Conservation (phyloP, 441 rosid species). For the Croton laevigatus region DNA sequence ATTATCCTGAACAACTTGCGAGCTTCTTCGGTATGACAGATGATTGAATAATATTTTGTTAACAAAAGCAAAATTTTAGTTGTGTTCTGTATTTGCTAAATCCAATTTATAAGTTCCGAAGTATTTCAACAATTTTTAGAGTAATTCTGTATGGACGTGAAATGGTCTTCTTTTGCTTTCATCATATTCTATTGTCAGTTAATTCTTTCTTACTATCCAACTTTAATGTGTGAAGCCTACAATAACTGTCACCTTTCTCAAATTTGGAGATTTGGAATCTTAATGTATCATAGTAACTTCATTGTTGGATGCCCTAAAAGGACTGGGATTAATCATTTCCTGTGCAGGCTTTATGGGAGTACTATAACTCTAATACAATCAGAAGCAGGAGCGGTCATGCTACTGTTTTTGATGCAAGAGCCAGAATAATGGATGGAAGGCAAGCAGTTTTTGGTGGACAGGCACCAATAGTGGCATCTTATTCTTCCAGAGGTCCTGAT, state of each 20-base stretch:
- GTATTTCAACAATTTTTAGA: neutral
- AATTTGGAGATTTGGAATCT: neutral
- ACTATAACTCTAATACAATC: slow-evolving; percentile 42
- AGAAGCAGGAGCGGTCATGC: slow-evolving; percentile 43
- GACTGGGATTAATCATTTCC: neutral
- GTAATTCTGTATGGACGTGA: neutral
- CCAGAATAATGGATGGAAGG: slow-evolving; percentile 77
- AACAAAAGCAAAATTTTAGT: neutral
- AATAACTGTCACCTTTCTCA: neutral
- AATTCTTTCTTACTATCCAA: neutral
- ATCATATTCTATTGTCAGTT: neutral
- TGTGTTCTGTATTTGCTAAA: neutral
- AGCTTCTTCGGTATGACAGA: slow-evolving; percentile 37
- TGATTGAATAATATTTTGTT: neutral
- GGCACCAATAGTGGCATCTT: slow-evolving; percentile 81
- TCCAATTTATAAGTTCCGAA: neutral
- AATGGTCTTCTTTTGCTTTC: neutral
- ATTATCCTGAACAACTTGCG: slow-evolving; percentile 43
- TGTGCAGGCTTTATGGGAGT: slow-evolving; percentile 50
- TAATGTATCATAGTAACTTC: neutral
- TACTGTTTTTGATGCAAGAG: slow-evolving; percentile 54
- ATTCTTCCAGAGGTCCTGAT: slow-evolving; percentile 95
- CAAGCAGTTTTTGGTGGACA: slow-evolving; percentile 55
- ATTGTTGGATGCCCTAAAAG: neutral
- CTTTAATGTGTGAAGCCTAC: neutral